Conservation (phyloP, 2,329 filamentous ascomycete species). For the Ilyonectria robusta region DNA sequence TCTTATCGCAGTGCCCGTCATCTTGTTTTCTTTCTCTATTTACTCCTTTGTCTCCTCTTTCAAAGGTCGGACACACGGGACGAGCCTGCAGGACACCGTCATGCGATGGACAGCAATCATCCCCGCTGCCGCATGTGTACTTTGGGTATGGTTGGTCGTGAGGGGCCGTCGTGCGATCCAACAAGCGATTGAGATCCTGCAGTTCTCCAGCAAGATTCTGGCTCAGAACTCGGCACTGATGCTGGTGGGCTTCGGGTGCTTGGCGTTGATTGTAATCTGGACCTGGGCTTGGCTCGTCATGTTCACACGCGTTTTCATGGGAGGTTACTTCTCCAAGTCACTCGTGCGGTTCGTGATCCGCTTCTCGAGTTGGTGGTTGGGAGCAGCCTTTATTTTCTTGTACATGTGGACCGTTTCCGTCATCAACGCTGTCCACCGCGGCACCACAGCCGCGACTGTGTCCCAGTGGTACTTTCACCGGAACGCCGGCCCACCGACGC, state of each 20-base stretch:
- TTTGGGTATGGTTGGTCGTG: constrained; percentile 89
- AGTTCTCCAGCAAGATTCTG: constrained; percentile 92
- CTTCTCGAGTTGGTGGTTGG: constrained; percentile 93
- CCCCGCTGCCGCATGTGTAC: constrained; percentile 78
- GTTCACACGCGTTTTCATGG: constrained; percentile 95
- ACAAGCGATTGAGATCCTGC: constrained; percentile 88
- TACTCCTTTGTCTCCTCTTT: constrained; percentile 94
- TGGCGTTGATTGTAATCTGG: constrained; percentile 85
- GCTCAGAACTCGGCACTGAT: constrained; percentile 87
- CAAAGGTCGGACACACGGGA: constrained; percentile 81
- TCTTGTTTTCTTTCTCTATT: constrained; percentile 89
- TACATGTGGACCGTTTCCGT: constrained; percentile 96
- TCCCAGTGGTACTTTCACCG: constrained; percentile 99
- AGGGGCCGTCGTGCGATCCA: constrained; percentile 85
- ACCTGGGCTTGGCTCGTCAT: constrained; percentile 97
- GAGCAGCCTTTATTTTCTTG: constrained; percentile 90
- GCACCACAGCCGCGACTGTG: constrained; percentile 93
- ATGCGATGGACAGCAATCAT: constrained; percentile 91
- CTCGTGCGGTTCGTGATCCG: constrained; percentile 83
- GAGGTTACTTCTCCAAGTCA: constrained; percentile 82
- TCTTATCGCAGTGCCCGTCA: constrained; percentile 85
- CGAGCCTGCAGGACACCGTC: constrained; percentile 84
- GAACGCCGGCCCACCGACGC: constrained; percentile 81
- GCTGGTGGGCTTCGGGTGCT: constrained; percentile 83
- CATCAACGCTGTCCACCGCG: constrained; percentile 88